phyloP scores from a whole-genome alignment of 371 early-diverging fungal genomes.

The Chytridium lagenaria region DNA sequence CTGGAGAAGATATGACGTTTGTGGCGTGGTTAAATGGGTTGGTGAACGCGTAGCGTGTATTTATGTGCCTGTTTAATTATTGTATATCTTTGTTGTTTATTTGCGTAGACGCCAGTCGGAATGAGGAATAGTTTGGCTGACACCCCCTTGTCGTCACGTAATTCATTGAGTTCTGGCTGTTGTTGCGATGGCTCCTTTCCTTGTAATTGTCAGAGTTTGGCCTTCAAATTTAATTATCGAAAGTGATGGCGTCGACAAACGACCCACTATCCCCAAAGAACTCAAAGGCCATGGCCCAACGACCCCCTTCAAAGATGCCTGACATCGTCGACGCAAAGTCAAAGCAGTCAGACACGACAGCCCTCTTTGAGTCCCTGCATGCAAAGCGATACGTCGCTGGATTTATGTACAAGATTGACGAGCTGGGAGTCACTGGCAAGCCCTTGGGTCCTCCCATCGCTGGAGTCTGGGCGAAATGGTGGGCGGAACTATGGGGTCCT shows the following conservation, averaged over 20 bases:
- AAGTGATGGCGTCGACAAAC: background rate
- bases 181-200: too few species aligned
- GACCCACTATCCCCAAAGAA: too few species aligned
- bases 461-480: slow-evolving; percentile 46
- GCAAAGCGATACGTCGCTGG: slow-evolving; percentile 15
- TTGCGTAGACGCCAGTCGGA: too few species aligned
- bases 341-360: background rate
- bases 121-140: too few species aligned
- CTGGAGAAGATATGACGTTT: slow-evolving; percentile 11
- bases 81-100: too few species aligned
- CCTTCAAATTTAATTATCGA: too few species aligned
- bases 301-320: background rate
- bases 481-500: slow-evolving; percentile 48
- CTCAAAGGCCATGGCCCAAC: background rate
- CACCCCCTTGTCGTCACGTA: too few species aligned
- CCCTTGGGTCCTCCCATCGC: slow-evolving; percentile 23
- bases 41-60: background rate
- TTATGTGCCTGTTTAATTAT: too few species aligned
- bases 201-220: too few species aligned
- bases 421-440: background rate
- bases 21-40: slow-evolving; percentile 20
- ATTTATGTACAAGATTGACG: slow-evolving; percentile 27
- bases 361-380: background rate
- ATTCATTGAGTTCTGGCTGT: too few species aligned
- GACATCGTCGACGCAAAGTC: background rate